Evolutionary conservation across 1,139 yeast genomes (phyloP), one percentile per base, ranked within the genome.

Genomic region (Candida labiduridarum): DNA sequence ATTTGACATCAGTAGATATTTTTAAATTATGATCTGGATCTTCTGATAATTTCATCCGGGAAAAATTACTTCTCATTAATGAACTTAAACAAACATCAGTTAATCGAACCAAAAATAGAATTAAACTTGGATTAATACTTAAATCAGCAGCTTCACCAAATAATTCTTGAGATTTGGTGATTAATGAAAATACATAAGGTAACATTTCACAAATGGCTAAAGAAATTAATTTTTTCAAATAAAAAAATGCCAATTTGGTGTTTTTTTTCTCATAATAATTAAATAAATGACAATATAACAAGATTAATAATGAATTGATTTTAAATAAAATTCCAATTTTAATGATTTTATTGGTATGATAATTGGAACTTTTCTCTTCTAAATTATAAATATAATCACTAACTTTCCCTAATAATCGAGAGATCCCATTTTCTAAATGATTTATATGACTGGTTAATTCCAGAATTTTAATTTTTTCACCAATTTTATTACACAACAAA

Each of bases 61-160:
- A 45, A 41, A 60, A 64, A 48, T 68, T 67, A n/a, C 58, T 51
- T 49, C 75, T 62, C 12, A 72, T 60, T 22, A 67, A 59, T 6
- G 68, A 57, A 7, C 71, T 64, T 27, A 73, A 54, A 27, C 65
- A 55, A 4, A 72, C 57, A 51, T 71, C 75, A 46, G 70, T 67
- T 0, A 76, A 57, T 49, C 74, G 69, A 48, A 72, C 77, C 36
- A 74, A 59, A 12, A 69, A 55, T 55, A 63, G 65, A 43, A 76
- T 71, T 29, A 79, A 58, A 0, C 64, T 56, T 1, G 83, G 83
- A 34, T 77, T 74, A 8, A 78, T 53, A 9, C 69, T 56, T 56
- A 73, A 64, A 52, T 78, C 82, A 46, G 59, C 55, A 7, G 56
- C 59, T 46, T 56, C 74, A 65, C 48, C 66, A 62, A 40, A 64